Evolutionary conservation across 2,329 filamentous ascomycete species (phyloP).

Genomic region (Trichoderma endophyticum): DNA sequence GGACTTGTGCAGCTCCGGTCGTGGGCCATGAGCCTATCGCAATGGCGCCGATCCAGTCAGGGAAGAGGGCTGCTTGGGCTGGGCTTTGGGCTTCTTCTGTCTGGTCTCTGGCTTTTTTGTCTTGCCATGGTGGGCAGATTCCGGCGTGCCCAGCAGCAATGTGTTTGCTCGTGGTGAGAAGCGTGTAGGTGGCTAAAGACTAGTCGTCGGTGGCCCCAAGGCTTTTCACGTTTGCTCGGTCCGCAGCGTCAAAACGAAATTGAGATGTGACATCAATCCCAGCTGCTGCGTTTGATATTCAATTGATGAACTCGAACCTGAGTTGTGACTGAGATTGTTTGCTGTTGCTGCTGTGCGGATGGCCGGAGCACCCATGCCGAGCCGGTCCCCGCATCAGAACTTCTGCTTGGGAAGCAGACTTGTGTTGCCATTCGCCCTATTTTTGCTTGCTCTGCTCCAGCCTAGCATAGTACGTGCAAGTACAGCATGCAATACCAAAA

Average conservation of each 20-base stretch:
- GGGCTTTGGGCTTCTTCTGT: neutral
- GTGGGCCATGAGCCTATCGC: neutral
- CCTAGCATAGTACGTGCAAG: neutral
- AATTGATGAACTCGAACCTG: neutral
- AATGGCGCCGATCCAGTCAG: neutral
- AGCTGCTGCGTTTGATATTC: neutral
- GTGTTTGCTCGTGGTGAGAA: neutral
- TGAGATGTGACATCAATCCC: neutral
- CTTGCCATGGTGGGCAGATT: conserved; percentile 4
- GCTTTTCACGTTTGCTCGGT: neutral
- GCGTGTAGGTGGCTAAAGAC: neutral
- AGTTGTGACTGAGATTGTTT: neutral
- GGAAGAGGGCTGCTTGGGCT: neutral
- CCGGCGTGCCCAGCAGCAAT: neutral
- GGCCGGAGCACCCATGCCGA: neutral
- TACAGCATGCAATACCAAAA: neutral
- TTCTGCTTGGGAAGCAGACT: neutral
- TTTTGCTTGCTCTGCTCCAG: neutral
- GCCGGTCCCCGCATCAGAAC: neutral
- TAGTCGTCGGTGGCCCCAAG: neutral
- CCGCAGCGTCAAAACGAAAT: neutral
- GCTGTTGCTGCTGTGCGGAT: neutral
- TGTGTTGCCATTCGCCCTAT: neutral
- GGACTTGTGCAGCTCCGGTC: neutral
- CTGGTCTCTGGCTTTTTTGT: neutral